Base-by-base conservation (phyloP, 2,329 filamentous ascomycete genomes). In the Endoconidiophora laricicola region DNA sequence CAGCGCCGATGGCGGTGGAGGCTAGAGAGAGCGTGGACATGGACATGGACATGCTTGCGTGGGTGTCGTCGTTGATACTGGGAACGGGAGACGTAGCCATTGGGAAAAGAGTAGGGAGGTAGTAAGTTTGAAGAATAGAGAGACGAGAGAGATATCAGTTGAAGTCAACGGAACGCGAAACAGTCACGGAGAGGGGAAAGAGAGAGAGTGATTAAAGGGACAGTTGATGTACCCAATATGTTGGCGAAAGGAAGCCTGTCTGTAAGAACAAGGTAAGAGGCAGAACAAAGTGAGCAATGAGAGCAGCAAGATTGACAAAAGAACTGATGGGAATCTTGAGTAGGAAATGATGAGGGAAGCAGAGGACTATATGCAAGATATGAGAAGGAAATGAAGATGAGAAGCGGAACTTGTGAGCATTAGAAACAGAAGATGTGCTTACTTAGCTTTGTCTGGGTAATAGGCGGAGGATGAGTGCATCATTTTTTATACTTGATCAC, bases 1-100 rank as follows among this genome's bases (percentile, higher is more conserved):
- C 61, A 43, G 60, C 56, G 26, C 59, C 56, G 41, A 48, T 52
- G 46, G 54, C 50, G 16, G 51, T 50, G 42, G 43, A 50, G 37
- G 50, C 50, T 16, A 54, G 53, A 22, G 53, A 53, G 10, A 50
- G 29, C 7, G 47, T 53, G 20, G 53, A 50, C 23, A 48, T 44
- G 29, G 49, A 52, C 41, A 54, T 48, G 46, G 24, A 41, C 26
- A 33, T 33, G 26, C 26, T 33, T 29, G 49, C 50, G 38, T 49
- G 41, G 14, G 46, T 39, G 26, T 49, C 46, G 24, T 52, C 50
- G 40, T 44, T 18, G 43, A 49, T 16, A 16, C 50, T 52, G 38
- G 46, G 49, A 24, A 22, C 36, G 22, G 50, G 50, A 52, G 50
- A 52, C 23, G 41, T 4, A 23, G 51, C 39, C 51, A 53, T 53